Base-by-base conservation (phyloP, 1,284 basidiomycete genomes). In the Melampsora occidentalis region DNA sequence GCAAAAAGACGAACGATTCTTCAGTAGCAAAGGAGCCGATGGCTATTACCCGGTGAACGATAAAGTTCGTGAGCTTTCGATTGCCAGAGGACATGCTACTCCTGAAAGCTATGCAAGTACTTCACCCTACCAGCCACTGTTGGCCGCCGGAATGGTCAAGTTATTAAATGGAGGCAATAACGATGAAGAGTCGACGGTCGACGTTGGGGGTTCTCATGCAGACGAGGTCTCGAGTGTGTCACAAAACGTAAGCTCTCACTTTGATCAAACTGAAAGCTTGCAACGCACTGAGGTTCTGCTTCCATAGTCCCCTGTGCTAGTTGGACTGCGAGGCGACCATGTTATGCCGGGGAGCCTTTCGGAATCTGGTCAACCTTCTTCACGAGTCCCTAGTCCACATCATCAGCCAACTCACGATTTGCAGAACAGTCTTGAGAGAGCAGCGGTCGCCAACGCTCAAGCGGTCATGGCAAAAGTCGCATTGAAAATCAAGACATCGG, bases 41-140 rank as follows among this genome's bases (percentile, higher is more conserved):
- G 73, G 73, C 6, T 76, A 76, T 48, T 76, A 76, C n/a, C 73
- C 73, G 25, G 73, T 76, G 33, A 57, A 69, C 48, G 59, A 62
- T 22, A 48, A 76, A 53, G 73, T 76, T 35, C 73, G 73, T 9
- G 57, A 76, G 62, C 57, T 76, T 59, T 76, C 73, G 14, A 76
- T 76, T 22, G 61, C 42, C 16, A 51, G 66, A 42, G 67, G 61
- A 35, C 59, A 33, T 49, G 51, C 67, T 42, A 63, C 39, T 33
- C 33, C 48, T n/a, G 67, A 31, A 16, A 61, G 61, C 25, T 76
- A 76, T 22, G 28, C 48, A 5, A 33, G 53, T 28, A 76, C 73
- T 7, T 46, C 73, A 22, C 31, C 67, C 20, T 76, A 76, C 33
- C 73, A 76, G 39, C 73, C 73, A 25, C 31, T 64, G 7, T 63